These are phyloP conservation scores for Plasmodium malariae DNA, from an alignment of 169 alveolate genomes.

Conservation along the genomic window DNA sequence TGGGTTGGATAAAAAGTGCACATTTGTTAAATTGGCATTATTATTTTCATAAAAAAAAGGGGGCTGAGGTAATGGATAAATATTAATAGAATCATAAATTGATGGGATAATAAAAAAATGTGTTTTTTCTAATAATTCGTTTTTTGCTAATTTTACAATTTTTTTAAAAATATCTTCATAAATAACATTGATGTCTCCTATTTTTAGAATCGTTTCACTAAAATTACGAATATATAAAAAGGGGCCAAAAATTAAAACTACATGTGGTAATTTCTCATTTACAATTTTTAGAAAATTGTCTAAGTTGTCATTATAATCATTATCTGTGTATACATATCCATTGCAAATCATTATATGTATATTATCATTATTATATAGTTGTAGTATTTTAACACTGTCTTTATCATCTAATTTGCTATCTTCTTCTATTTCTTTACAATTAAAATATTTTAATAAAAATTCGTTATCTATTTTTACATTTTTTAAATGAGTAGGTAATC, in stretches of 20 bases:
- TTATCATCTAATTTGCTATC: conserved; percentile 36
- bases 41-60: conserved; percentile 72
- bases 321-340: conserved; percentile 70
- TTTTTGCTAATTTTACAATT: conserved; percentile 75
- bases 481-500: conserved; percentile 73
- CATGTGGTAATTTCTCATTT: conserved; percentile 76
- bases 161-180: conserved; percentile 67
- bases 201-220: conserved; percentile 76
- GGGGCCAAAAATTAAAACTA: conserved; percentile 76
- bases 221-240: conserved; percentile 76
- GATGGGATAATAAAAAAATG: conserved; percentile 76
- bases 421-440: conserved; percentile 66
- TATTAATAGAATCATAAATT: conserved; percentile 61
- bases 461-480: conserved; percentile 39
- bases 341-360: conserved; percentile 73
- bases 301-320: conserved; percentile 65
- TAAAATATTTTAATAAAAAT: conserved; percentile 71
- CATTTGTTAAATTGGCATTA: conserved; percentile 39
- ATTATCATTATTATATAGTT: conserved; percentile 70
- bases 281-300: conserved; percentile 62
- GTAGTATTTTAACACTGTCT: conserved; percentile 31
- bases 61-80: conserved; percentile 77
- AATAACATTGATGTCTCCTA: conserved; percentile 72
- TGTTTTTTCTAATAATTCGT: conserved; percentile 70
- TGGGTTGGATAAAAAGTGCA: conserved; percentile 72